These are phyloP conservation scores for Talaromyces sp. DNA, from an alignment of 2,329 filamentous ascomycete genomes.

Conservation along the genomic window DNA sequence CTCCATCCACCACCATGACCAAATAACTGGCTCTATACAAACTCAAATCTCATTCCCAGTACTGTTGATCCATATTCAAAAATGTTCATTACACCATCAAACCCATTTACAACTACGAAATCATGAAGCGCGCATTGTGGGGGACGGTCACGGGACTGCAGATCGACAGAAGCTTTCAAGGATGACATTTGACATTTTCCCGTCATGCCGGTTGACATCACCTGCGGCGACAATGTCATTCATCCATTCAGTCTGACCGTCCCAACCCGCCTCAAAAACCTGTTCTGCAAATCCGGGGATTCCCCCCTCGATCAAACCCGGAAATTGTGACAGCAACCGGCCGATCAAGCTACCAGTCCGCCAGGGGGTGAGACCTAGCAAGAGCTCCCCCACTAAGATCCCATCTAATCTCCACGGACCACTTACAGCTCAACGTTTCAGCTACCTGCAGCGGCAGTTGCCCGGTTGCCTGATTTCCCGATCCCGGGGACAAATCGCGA, in stretches of 20 bases:
- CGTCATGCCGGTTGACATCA: conserved; percentile 17
- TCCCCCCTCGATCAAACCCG: neutral
- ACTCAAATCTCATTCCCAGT: neutral
- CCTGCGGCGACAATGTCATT: neutral
- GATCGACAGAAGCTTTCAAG: neutral
- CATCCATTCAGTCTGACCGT: neutral
- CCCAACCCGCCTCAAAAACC: neutral
- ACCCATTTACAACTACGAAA: neutral
- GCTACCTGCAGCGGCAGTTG: neutral
- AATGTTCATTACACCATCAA: neutral
- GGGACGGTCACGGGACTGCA: conserved; percentile 19
- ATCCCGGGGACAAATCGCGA: neutral
- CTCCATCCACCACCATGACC: neutral
- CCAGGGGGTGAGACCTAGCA: neutral
- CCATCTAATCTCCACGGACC: neutral
- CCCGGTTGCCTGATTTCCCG: too few species aligned
- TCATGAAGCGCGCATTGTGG: neutral
- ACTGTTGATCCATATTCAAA: neutral
- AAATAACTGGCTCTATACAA: too few species aligned
- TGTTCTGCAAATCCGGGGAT: neutral
- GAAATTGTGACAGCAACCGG: too few species aligned
- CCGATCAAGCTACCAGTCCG: neutral
- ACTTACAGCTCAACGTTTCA: neutral
- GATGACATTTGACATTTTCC: conserved; percentile 4
- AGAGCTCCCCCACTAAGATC: neutral